Percentiles rank a stretch among this genome's conserved stretches.
Evolutionary conservation across 1,139 yeast genomes (phyloP).

Genomic region (Scheffersomyces insectosa): DNA sequence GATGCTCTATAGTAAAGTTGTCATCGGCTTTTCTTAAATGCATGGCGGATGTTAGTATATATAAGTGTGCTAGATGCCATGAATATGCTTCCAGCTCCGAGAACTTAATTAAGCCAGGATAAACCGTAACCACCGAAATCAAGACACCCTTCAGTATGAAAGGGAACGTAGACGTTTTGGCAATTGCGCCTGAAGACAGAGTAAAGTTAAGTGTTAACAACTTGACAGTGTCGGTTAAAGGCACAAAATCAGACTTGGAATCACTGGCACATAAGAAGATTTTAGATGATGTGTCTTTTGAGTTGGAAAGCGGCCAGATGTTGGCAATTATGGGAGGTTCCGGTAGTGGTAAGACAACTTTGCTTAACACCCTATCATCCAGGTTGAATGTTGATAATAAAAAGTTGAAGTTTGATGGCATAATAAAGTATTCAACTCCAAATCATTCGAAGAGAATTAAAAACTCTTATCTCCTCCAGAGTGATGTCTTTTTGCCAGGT

Average conservation of each 20-base stretch:
- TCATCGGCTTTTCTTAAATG: too few relatives aligned
- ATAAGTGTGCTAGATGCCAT: neutral
- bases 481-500: conserved; percentile 24
- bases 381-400: conserved; percentile 16
- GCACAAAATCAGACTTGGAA: conserved; percentile 2
- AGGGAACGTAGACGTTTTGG: neutral
- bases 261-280: conserved; percentile 7
- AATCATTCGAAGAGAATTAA: conserved; percentile 11
- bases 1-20: too few relatives aligned
- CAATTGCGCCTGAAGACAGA: conserved; percentile 13
- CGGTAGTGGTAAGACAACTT: conserved; percentile 26
- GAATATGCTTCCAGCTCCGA: neutral
- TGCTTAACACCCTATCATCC: conserved; percentile 24
- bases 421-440: conserved; percentile 38
- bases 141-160: neutral
- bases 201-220: conserved; percentile 15
- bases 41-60: too few relatives aligned
- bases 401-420: conserved; percentile 34
- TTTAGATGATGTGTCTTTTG: conserved; percentile 21
- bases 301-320: conserved; percentile 17
- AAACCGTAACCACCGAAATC: neutral
- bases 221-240: conserved; percentile 13
- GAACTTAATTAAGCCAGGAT: neutral
- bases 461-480: conserved; percentile 23
- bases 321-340: conserved; percentile 30